Conservation (phyloP, 2,329 filamentous ascomycete species). For the Phaeosphaeria sp. region DNA sequence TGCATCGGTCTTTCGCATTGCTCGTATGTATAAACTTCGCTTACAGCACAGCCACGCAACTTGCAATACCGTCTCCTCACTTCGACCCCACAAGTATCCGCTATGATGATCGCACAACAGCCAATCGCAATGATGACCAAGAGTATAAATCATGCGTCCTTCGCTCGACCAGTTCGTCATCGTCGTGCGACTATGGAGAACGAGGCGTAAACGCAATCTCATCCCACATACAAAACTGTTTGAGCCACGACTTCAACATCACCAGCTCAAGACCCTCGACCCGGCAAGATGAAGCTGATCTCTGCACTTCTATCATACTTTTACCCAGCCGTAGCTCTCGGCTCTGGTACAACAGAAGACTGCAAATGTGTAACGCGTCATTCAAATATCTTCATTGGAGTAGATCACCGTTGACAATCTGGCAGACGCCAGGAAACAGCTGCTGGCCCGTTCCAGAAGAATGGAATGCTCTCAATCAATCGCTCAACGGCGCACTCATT, state of each 20-base stretch:
- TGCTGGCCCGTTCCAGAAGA: conserved; percentile 32
- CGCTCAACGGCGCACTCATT: conserved; percentile 28
- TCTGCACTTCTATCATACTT: conserved; percentile 1
- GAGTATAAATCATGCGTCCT: not conserved
- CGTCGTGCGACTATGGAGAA: not conserved
- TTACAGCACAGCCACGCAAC: not conserved
- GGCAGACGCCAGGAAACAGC: conserved; percentile 17
- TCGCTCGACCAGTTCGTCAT: not conserved
- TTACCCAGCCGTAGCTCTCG: not conserved
- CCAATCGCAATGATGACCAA: not conserved
- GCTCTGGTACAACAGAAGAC: not conserved
- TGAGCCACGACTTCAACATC: not conserved
- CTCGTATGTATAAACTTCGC: conserved; percentile 5
- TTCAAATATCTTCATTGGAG: not conserved
- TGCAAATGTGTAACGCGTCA: conserved; percentile 31
- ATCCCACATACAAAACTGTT: not conserved
- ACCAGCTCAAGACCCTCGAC: not conserved
- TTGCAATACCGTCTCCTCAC: no score
- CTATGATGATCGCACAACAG: not conserved
- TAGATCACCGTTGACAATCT: not conserved
- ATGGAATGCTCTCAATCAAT: conserved; percentile 29
- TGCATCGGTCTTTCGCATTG: conserved; percentile 5
- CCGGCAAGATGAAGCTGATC: not conserved
- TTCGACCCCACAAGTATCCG: not conserved
- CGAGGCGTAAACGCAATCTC: not conserved